Conservation (phyloP, 106 monocot genomes). For the Xerophyta viscosa region DNA sequence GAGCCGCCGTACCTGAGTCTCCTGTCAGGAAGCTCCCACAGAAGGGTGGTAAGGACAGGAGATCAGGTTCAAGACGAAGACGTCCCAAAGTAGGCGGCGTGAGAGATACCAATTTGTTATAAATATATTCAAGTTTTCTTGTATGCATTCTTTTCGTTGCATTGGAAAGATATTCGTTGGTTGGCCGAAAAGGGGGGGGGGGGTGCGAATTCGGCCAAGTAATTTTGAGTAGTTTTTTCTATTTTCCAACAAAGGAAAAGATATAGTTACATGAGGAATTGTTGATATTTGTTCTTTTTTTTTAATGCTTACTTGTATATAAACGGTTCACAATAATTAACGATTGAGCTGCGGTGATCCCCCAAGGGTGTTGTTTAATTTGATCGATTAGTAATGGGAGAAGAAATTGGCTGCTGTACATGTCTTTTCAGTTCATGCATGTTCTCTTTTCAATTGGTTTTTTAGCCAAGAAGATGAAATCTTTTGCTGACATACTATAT, state of each 20-base stretch:
- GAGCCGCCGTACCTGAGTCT: conserved; percentile 4
- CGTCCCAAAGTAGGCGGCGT: conserved; percentile 17
- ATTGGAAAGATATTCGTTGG: conserved; percentile 8
- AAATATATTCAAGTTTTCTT: no score
- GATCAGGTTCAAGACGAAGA: conserved; percentile 31
- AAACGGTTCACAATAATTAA: conserved; percentile 18
- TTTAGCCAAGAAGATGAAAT: no score
- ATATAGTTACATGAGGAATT: conserved; percentile 1
- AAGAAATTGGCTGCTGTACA: no score
- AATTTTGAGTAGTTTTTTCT: neutral
- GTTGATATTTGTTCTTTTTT: conserved; percentile 24
- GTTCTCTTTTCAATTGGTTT: no score
- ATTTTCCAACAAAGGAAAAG: neutral
- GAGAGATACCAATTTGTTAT: conserved; percentile 21
- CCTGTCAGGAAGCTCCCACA: conserved; percentile 20
- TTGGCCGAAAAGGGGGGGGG: no score
- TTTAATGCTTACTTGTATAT: conserved; percentile 31
- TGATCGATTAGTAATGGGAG: no score
- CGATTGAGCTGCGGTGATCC: conserved; percentile 5
- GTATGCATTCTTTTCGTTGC: neutral
- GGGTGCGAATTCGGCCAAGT: neutral
- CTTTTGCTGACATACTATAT: no score
- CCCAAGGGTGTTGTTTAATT: no score
- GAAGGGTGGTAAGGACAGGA: conserved; percentile 34
- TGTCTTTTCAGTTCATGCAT: no score